Base-by-base conservation (phyloP, 2,329 filamentous ascomycete species). In the Hyphodiscus sp. region DNA sequence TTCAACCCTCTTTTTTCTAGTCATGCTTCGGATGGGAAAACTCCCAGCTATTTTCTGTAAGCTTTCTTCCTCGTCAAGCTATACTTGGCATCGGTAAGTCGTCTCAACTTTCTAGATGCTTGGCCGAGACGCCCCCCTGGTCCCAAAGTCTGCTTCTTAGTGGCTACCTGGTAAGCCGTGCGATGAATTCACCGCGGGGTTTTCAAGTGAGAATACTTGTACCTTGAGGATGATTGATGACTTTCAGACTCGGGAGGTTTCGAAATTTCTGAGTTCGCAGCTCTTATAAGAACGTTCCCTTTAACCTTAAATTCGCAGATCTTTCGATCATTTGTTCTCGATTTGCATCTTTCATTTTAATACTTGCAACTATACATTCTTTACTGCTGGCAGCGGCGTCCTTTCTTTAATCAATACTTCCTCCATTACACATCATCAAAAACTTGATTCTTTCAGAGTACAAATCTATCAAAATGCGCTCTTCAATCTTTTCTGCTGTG, bases 381-480 rank as follows among this genome's bases (percentile, higher is more conserved):
- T 56, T 53, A 38, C 33, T 38, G 33, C 33, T 38, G 33, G 33
- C 33, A 38, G 33, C 33, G 33, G 33, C 33, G 33, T 38, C 33
- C 33, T 38, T 38, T 38, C 33, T 13, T 38, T 38, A 20, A 30
- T 46, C 41, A 44, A 18, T 49, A 20, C 38, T 46, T 49, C 41
- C 19, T 54, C 47, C 33, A 47, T 55, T 45, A 19, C 43, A 19
- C 10, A 9, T 2, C 13, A 20, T 45, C n/a, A 45, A 19, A 2
- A 49, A 20, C 42, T 41, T 53, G 49, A 55, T 49, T 49, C 50
- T 52, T 51, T 47, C 55, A 38, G 5, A 38, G 11, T n/a, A 51
- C 47, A 52, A 18, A 26, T 26, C 30, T 10, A 1, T n/a, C 20
- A 58, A 46, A 30, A 62, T 62, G 60, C 51, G 47, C 26, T 57